phyloP scores from a whole-genome alignment of 176 grass and related monocot genomes.

The Phoenix dactylifera region DNA sequence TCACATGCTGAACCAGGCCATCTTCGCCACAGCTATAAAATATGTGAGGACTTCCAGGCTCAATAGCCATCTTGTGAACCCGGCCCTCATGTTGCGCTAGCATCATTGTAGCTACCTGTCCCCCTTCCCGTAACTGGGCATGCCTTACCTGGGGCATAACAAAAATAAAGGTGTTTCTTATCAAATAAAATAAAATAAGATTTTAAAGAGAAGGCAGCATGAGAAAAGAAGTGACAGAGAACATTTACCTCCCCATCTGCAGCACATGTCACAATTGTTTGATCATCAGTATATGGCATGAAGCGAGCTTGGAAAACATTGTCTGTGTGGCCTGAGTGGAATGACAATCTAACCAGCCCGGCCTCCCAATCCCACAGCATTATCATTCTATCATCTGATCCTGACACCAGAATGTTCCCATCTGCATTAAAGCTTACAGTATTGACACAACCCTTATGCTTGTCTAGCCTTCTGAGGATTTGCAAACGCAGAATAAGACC shows the following conservation, averaged over 20 bases:
- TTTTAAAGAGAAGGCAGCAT: background rate
- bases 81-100: constrained; percentile 20
- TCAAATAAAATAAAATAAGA: constrained; percentile 7
- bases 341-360: background rate
- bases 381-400: constrained; percentile 42
- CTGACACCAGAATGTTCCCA: constrained; percentile 57
- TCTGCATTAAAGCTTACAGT: constrained; percentile 50
- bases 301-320: constrained; percentile 69
- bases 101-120: constrained; percentile 3
- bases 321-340: constrained; percentile 44
- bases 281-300: constrained; percentile 54
- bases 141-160: constrained; percentile 39
- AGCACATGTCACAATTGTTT: constrained; percentile 49
- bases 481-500: constrained; percentile 40
- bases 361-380: constrained; percentile 61
- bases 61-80: constrained; percentile 51
- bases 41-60: constrained; percentile 52
- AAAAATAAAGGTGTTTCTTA: background rate
- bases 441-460: constrained; percentile 52
- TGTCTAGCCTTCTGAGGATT: constrained; percentile 39
- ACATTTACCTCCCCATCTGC: constrained; percentile 53
- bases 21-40: constrained; percentile 62
- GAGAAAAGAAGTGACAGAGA: background rate
- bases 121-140: constrained; percentile 43
- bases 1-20: constrained; percentile 26